phyloP scores from a whole-genome alignment of 345 rosid genomes.

The Salix koriyanagi region DNA sequence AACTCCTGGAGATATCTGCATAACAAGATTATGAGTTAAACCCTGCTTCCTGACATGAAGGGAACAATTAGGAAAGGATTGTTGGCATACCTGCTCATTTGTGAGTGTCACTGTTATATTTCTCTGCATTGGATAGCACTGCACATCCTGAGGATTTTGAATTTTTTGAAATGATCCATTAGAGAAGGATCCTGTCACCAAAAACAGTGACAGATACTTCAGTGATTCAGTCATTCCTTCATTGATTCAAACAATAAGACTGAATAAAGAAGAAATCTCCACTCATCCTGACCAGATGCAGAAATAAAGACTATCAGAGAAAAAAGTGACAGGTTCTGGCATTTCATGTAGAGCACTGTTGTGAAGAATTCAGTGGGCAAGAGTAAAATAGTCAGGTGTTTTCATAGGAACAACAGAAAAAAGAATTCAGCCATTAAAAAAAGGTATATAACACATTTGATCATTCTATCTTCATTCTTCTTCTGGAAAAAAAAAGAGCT shows the following conservation, averaged over 20 bases:
- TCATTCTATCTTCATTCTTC: not conserved
- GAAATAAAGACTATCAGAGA: not conserved
- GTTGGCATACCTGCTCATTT: constrained; percentile 69
- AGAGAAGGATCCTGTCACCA: constrained; percentile 39
- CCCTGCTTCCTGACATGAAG: not conserved
- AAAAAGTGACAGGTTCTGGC: not conserved
- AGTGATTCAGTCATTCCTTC: constrained; percentile 4
- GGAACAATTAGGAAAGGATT: not conserved
- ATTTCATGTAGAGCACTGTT: not conserved
- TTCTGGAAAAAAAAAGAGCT: not conserved
- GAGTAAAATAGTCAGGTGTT: not conserved
- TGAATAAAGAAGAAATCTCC: not conserved
- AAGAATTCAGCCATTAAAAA: not conserved
- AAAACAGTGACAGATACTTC: constrained; percentile 14
- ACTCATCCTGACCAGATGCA: not conserved
- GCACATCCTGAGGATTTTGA: constrained; percentile 50
- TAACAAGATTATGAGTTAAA: constrained; percentile 11
- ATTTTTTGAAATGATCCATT: constrained; percentile 53
- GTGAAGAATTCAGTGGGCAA: not conserved
- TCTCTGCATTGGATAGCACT: constrained; percentile 82
- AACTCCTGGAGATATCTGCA: constrained; percentile 79
- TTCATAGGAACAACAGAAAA: not conserved
- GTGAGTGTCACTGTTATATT: constrained; percentile 60
- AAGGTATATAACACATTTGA: not conserved
- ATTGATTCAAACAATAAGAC: not conserved